These are phyloP conservation scores for Dipteronia sinensis DNA, from an alignment of 345 rosid species.

Conservation along the genomic window DNA sequence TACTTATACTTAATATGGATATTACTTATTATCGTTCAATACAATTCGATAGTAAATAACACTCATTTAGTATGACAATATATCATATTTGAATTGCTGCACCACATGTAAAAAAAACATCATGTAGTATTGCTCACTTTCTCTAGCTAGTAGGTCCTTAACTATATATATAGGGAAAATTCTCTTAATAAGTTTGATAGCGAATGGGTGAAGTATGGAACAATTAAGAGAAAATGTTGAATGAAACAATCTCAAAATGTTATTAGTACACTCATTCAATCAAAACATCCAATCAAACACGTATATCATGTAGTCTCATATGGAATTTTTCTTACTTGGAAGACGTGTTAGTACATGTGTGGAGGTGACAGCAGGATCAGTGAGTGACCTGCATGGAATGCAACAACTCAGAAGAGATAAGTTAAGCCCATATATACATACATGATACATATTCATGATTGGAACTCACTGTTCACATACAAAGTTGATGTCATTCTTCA, in stretches of 20 bases:
- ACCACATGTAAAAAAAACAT: no score
- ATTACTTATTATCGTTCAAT: no score
- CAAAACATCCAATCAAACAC: no score
- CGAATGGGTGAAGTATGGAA: background rate
- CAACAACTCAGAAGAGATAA: conserved; percentile 7
- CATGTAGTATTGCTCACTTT: no score
- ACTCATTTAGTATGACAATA: no score
- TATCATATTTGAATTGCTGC: no score
- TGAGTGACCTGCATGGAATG: conserved; percentile 16
- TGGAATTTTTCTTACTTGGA: no score
- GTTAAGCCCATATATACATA: background rate
- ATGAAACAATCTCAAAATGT: background rate
- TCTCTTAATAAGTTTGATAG: background rate
- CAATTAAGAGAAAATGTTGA: background rate
- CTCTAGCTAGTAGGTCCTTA: no score
- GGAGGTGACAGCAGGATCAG: conserved; percentile 14
- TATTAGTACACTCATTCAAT: background rate
- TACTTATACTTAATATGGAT: no score
- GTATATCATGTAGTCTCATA: no score
- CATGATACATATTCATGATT: conserved; percentile 17
- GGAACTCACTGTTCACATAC: conserved; percentile 35
- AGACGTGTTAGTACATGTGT: background rate
- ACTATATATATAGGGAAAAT: background rate
- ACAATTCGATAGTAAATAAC: no score
- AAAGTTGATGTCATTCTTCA: conserved; percentile 19